Base-by-base conservation (phyloP, 495 filamentous ascomycete species). In the Aspergillus baeticus region DNA sequence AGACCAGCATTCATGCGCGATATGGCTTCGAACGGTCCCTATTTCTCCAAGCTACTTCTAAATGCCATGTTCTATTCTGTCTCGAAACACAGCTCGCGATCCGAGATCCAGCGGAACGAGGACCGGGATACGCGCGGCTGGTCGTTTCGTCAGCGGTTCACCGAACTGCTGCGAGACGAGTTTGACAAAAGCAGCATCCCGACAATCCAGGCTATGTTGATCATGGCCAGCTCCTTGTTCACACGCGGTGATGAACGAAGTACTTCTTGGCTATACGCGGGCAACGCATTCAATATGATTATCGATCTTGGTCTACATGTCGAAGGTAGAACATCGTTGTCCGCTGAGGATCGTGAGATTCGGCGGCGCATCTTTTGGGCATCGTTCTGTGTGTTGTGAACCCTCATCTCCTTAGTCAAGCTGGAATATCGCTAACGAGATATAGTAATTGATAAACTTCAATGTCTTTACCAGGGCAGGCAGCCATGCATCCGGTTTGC, bases 41-140 rank as follows among this genome's bases (percentile, higher is more conserved):
- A 79, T 38, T 78, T 76, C 45, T 76, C 72, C 2, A 75, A 72
- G 44, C 51, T 81, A 0, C 67, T 80, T 0, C 63, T 80, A 0
- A 80, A 80, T 51, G 75, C 77, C 6, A 78, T 81, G 6, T 73
- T 73, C 21, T 80, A 73, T 46, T 64, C 57, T 0, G 69, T 71
- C 0, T 75, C 73, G 2, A 77, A 77, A 42, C 69, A 68, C 49
- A 69, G 69, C 34, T 13, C 60, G 7, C 55, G 69, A 4, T 48
- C 49, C 2, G 69, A 75, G 18, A 47, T 78, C 11, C 65, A 72
- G 17, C 52, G 55, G 1, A 67, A 77, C 41, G 55, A 61, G 11
- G 70, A 76, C 42, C 61, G 65, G 6, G 63, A 56, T 6, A 75
- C 70, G 0, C 66, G 73, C n/a, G 71, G 71, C 21, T 72, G 62